These are phyloP conservation scores for Tulasnella sp. DNA, from an alignment of 768 basidiomycete genomes.

Conservation along the genomic window DNA sequence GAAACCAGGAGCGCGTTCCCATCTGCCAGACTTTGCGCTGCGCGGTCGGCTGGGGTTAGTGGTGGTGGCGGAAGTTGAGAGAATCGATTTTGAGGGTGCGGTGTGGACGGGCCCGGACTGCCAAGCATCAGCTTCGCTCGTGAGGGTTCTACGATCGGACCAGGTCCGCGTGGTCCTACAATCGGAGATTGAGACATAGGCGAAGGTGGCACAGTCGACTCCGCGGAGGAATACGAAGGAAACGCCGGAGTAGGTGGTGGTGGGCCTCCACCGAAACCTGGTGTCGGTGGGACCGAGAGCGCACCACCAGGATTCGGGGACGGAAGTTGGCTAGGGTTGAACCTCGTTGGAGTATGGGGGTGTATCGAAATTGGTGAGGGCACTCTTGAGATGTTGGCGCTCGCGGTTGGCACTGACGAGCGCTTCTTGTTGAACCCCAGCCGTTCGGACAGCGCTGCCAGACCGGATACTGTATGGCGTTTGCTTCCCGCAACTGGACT, in stretches of 20 bases:
- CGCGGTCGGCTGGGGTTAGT: background rate
- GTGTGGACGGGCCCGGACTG: background rate
- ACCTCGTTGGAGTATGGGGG: background rate
- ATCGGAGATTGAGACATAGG: slow-evolving; percentile 49
- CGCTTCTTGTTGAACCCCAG: slow-evolving; percentile 13
- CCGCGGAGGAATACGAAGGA: slow-evolving; percentile 56
- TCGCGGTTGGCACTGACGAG: background rate
- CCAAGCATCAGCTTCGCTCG: slow-evolving; percentile 49
- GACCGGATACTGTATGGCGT: slow-evolving; percentile 49
- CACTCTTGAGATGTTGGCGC: background rate
- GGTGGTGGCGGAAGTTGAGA: slow-evolving; percentile 7
- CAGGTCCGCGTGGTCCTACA: slow-evolving; percentile 45
- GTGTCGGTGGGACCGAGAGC: slow-evolving; percentile 9
- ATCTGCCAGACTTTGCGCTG: background rate
- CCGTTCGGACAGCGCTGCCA: slow-evolving; percentile 25
- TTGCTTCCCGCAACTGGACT: slow-evolving; percentile 52
- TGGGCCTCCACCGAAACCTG: background rate
- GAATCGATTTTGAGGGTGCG: background rate
- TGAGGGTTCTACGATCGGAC: slow-evolving; percentile 58
- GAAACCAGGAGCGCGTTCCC: slow-evolving; percentile 53
- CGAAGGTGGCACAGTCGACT: slow-evolving; percentile 45
- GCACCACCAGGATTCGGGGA: background rate
- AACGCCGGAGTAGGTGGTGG: slow-evolving; percentile 64
- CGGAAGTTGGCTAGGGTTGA: background rate
- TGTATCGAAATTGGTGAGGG: background rate